These are phyloP conservation scores for Friedmanniomyces endolithicus DNA, from an alignment of 495 filamentous ascomycete genomes.

Conservation along the genomic window DNA sequence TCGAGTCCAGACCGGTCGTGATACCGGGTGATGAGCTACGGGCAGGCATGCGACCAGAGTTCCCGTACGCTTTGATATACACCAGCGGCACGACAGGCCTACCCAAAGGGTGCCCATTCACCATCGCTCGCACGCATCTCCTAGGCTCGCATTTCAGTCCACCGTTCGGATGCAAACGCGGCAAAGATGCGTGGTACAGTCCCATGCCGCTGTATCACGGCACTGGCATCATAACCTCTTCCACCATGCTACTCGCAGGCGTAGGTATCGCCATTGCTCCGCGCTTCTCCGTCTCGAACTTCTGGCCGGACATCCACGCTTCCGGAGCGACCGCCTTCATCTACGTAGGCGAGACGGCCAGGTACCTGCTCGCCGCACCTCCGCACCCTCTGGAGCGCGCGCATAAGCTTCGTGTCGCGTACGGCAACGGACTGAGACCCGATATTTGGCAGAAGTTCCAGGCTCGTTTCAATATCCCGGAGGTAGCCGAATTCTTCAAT, in stretches of 20 bases:
- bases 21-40: constrained; percentile 41
- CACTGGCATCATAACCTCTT: constrained; percentile 42
- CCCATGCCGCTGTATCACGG: constrained; percentile 83
- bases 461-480: constrained; percentile 27
- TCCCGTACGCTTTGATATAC: constrained; percentile 14
- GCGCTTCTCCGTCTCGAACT: constrained; percentile 55
- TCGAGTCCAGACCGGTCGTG: constrained; percentile 36
- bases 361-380: constrained; percentile 63
- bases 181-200: constrained; percentile 54
- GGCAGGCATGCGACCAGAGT: constrained; percentile 6
- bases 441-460: constrained; percentile 31
- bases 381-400: constrained; percentile 49
- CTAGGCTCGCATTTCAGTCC: constrained; percentile 5
- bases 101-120: constrained; percentile 27
- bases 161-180: constrained; percentile 1
- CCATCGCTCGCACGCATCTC: constrained; percentile 4
- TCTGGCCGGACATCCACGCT: constrained; percentile 64
- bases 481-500: constrained; percentile 31
- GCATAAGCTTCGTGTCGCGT: constrained; percentile 57
- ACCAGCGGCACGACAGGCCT: constrained; percentile 49
- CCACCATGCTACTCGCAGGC: constrained; percentile 63
- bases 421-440: constrained; percentile 31
- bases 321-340: constrained; percentile 56
- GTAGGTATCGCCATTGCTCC: constrained; percentile 54
- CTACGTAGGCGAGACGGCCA: constrained; percentile 68